Base-by-base conservation (phyloP, 106 monocot genomes). In the Agapanthus africanus region DNA sequence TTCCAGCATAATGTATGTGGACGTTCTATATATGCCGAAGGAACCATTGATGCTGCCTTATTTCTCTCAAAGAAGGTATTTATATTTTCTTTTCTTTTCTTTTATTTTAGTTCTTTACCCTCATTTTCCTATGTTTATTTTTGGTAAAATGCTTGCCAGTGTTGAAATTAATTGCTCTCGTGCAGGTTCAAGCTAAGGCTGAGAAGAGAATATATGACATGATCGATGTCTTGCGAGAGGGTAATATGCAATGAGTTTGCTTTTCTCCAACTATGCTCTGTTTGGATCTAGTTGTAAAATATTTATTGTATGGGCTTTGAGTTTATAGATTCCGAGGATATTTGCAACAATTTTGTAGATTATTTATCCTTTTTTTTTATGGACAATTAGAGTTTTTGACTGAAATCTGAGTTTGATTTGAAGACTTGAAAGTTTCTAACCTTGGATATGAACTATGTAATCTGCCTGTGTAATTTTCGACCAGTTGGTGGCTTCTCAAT, bases 1-100 rank as follows among this genome's bases (percentile, higher is more conserved):
- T 91, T 91, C 83, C 94, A 94, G 68, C 94, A 94, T 56, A 94
- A 94, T 73, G 90, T 91, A 4, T 94, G 94, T 59, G 94, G 94
- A 2, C 85, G 87, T 16, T 87, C 85, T 10, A 85, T 90, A 39
- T 94, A 94, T 75, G 94, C 87, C 0, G 90, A 94, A 66, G 94
- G 94, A 49, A 57, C 87, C 18, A 65, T 94, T 71, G 94, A 94
- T 81, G 94, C 94, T 71, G 94, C 94, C 66, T 79, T 90, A 8
- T 94, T 94, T 83, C 85, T 94, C 35, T 57, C 72, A 37, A 88
- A 79, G 73, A 93, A 88, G 88, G 92, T 93, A 11, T 7, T 11
- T 7, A 5, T 22, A 4, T 16, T 15, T 69, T 57, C 42, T 71
- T 23, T 23, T 16, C 34, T 65, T 59, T 32, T 28, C 14, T 21